Base-by-base conservation (phyloP, 805 yeast species). In the Nakazawaea ishiwadae region DNA sequence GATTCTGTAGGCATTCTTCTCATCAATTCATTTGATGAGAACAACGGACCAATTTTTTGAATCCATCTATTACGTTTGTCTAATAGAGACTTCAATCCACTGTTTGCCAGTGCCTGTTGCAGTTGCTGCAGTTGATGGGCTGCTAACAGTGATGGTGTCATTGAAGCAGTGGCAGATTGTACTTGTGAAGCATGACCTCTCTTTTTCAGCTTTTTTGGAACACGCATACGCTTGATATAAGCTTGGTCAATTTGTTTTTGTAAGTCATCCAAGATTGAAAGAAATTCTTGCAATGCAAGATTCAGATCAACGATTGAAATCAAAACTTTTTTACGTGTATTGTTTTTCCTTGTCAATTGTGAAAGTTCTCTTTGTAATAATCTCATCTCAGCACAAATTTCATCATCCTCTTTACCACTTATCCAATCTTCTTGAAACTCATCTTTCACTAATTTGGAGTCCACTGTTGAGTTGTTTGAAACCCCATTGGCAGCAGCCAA, bases 221-320 rank as follows among this genome's bases (percentile, higher is more conserved):
- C 87, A 51, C 89, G 79, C 42, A 84, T 73, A 45, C 97, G 70
- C 59, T 89, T 84, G 48, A 84, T 65, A 57, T 90, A 93, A 16
- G 95, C 90, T 59, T 87, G 97, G 58, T 93, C 99, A 28, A 93
- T 90, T 62, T 93, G 99, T 59, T 91, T 93, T 59, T 93, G 97
- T 50, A 93, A 69, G 56, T 93, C 98, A 44, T 93, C 98, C 45
- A 89, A 62, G 40, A 93, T 90, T 10, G 91, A 84, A 44, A 81
- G 70, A 59, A 87, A 93, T 59, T 93, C 99, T 58, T 91, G 96
- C 79, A 90, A 93, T 20, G 97, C 96, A 52, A 93, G 70, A 51
- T 86, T 95, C 49, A 85, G 93, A 51, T 89, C 91, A 12, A 93
- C 73, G 1, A 82, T 52, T 1, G 96, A 95, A 19, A 81, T 63